phyloP scores from a whole-genome alignment of 306 rosid species.

The Prunus kanzakura region DNA sequence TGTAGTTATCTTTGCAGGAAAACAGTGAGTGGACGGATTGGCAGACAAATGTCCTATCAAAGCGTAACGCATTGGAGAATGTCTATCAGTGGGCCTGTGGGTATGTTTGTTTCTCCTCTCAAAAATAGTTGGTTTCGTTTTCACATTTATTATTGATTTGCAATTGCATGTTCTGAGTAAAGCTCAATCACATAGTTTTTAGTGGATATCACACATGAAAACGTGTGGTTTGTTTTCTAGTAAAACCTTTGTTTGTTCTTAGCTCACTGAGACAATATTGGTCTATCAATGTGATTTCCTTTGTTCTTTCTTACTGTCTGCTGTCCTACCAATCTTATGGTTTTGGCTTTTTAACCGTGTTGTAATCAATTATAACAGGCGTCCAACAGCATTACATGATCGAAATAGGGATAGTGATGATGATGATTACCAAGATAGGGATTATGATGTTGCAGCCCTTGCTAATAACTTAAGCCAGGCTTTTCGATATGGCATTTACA shows the following conservation, averaged over 20 bases:
- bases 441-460: constrained; percentile 93
- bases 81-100: constrained; percentile 97
- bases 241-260: not conserved
- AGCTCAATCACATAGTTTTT: not conserved
- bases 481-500: constrained; percentile 89
- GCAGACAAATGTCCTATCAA: constrained; percentile 58
- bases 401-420: constrained; percentile 92
- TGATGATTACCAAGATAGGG: constrained; percentile 96
- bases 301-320: not conserved
- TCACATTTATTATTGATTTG: not conserved
- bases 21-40: constrained; percentile 81
- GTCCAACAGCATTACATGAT: constrained; percentile 91
- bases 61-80: constrained; percentile 80
- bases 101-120: constrained; percentile 49
- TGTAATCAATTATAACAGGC: constrained; percentile 52
- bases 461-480: constrained; percentile 98
- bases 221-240: not conserved
- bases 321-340: not conserved
- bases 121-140: constrained; percentile 8
- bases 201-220: not conserved
- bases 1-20: constrained; percentile 48
- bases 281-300: not conserved
- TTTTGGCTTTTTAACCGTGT: constrained; percentile 12
- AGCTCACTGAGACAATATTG: not conserved
- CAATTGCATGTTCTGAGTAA: not conserved